These are phyloP conservation scores for Blastobotrys aristatus DNA, from an alignment of 1,139 yeast genomes.

Conservation along the genomic window DNA sequence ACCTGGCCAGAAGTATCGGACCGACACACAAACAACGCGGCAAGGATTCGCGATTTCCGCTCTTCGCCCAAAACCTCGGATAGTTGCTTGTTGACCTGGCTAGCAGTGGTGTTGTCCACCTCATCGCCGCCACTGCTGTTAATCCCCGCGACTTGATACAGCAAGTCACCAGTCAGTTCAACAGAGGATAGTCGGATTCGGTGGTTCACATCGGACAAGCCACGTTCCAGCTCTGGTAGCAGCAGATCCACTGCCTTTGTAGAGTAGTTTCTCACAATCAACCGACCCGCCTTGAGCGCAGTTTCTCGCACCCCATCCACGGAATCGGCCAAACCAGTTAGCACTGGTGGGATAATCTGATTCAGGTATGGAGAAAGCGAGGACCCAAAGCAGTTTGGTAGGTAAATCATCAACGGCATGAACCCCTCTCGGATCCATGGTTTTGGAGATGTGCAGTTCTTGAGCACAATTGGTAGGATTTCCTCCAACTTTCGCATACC, in stretches of 20 bases:
- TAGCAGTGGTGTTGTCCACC: slow-evolving; percentile 52
- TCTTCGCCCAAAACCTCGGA: slow-evolving; percentile 78
- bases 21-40: slow-evolving; percentile 86
- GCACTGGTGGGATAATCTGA: slow-evolving; percentile 81
- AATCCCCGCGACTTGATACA: slow-evolving; percentile 93
- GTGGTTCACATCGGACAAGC: slow-evolving; percentile 75
- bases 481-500: slow-evolving; percentile 87
- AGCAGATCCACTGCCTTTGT: slow-evolving; percentile 87
- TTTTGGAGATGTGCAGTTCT: slow-evolving; percentile 64
- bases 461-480: slow-evolving; percentile 70
- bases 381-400: slow-evolving; percentile 92
- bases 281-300: slow-evolving; percentile 87
- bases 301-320: slow-evolving; percentile 86
- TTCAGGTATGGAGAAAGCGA: slow-evolving; percentile 87
- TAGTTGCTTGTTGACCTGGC: slow-evolving; percentile 62
- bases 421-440: slow-evolving; percentile 83
- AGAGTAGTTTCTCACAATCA: slow-evolving; percentile 88
- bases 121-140: slow-evolving; percentile 32
- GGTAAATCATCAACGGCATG: slow-evolving; percentile 80
- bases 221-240: slow-evolving; percentile 89
- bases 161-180: slow-evolving; percentile 92
- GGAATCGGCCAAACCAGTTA: slow-evolving; percentile 84
- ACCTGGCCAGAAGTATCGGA: slow-evolving; percentile 87
- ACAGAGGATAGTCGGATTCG: slow-evolving; percentile 92
- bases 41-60: slow-evolving; percentile 80